phyloP scores from a whole-genome alignment of 164 flowering plant species.

The Brasenia schreberi region DNA sequence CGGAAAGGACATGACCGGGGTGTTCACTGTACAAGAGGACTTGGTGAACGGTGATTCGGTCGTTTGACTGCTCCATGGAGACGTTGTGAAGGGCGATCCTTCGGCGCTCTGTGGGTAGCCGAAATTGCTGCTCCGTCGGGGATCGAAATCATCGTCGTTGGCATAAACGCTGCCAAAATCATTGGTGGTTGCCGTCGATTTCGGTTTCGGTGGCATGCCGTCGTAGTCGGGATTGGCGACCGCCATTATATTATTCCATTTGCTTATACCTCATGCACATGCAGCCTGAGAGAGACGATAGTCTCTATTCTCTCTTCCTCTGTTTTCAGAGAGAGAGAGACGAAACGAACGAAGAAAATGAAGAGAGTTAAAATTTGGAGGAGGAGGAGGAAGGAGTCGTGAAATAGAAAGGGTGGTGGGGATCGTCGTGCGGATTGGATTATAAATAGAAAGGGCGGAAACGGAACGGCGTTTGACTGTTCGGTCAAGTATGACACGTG shows the following conservation, averaged over 20 bases:
- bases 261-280: neutral
- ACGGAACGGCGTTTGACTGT: neutral
- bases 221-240: neutral
- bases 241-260: too few relatives aligned
- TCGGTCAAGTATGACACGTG: neutral
- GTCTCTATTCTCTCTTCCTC: neutral
- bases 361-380: neutral
- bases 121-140: constrained; percentile 12
- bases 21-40: constrained; percentile 29
- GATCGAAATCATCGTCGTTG: constrained; percentile 6
- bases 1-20: constrained; percentile 7
- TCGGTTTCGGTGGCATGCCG: neutral
- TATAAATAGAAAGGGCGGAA: neutral
- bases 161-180: constrained; percentile 15
- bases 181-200: constrained; percentile 12
- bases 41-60: constrained; percentile 17
- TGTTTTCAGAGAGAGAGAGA: neutral
- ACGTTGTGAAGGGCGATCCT: constrained; percentile 26
- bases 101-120: constrained; percentile 7
- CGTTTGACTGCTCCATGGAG: constrained; percentile 32
- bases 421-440: neutral
- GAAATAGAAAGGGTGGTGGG: neutral
- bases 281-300: neutral
- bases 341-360: neutral
- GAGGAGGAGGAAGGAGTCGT: neutral